Conservation (phyloP, 2,329 filamentous ascomycete species). For the Aspergillus novofumigatus region DNA sequence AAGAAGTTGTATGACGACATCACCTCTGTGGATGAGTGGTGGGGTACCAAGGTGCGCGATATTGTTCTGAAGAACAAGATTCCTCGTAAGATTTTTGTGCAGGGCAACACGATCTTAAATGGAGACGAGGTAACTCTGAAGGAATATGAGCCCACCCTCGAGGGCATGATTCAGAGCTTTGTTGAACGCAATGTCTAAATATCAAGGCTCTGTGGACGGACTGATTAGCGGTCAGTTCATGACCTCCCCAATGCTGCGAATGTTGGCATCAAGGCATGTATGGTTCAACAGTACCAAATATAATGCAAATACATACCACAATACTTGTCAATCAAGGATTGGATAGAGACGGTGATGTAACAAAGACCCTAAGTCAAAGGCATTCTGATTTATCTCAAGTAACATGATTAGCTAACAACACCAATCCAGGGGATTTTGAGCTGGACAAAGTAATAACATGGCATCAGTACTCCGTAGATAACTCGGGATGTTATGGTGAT, state of each 20-base stretch:
- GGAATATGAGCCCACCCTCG: conserved; percentile 77
- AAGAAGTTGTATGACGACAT: conserved; percentile 76
- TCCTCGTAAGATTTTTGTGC: conserved; percentile 72
- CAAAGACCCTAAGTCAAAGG: not conserved
- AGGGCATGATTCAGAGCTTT: conserved; percentile 82
- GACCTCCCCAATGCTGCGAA: too few relatives aligned
- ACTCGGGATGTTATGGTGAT: not conserved
- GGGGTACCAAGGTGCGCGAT: conserved; percentile 70
- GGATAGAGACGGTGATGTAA: not conserved
- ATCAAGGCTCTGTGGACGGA: not conserved
- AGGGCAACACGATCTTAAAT: conserved; percentile 76
- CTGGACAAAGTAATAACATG: not conserved
- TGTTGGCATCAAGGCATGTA: not conserved
- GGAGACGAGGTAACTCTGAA: conserved; percentile 69
- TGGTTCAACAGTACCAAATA: too few relatives aligned
- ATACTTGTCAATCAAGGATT: not conserved
- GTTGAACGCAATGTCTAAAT: conserved; percentile 52
- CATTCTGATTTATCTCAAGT: not conserved
- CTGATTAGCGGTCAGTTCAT: not conserved
- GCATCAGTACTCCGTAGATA: not conserved
- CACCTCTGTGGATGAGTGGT: conserved; percentile 80
- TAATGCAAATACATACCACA: too few relatives aligned
- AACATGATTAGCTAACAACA: not conserved
- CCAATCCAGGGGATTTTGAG: not conserved
- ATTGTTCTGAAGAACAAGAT: conserved; percentile 59